Evolutionary conservation across 192 early-diverging fungal species (phyloP).

Genomic region (Coemansia sp.): DNA sequence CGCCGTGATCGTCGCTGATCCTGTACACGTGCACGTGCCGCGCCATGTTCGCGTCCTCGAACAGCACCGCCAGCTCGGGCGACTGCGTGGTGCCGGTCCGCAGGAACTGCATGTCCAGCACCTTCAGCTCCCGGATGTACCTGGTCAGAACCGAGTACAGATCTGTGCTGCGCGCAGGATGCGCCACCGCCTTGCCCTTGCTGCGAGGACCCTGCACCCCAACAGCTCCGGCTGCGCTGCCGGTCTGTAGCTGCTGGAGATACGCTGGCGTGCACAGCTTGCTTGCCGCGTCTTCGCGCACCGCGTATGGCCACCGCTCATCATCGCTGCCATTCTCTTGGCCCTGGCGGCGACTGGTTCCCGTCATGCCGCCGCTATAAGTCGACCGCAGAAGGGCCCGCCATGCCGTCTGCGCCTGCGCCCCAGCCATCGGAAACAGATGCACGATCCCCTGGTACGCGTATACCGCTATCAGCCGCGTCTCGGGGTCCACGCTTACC

Average conservation of each 20-base stretch:
- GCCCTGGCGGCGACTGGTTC: background rate
- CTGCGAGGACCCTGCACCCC: background rate
- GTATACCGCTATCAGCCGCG: conserved; percentile 58
- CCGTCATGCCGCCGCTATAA: background rate
- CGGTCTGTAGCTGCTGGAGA: conserved; percentile 3
- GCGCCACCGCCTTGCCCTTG: conserved; percentile 24
- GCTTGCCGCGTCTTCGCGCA: conserved; percentile 12
- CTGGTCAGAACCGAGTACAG: conserved; percentile 27
- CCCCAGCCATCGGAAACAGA: conserved; percentile 58
- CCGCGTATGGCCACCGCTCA: conserved; percentile 31
- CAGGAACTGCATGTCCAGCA: conserved; percentile 44
- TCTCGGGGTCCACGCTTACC: conserved; percentile 60
- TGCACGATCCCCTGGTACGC: conserved; percentile 71
- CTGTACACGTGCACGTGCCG: conserved; percentile 40
- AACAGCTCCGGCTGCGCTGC: background rate
- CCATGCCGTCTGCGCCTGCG: conserved; percentile 3
- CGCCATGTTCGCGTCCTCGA: conserved; percentile 42
- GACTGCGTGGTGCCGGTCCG: background rate
- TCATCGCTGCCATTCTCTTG: background rate
- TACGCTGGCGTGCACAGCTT: conserved; percentile 24
- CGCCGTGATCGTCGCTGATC: conserved; percentile 14
- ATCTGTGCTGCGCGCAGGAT: conserved; percentile 31
- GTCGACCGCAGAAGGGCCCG: conserved; percentile 9
- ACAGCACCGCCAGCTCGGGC: conserved; percentile 40
- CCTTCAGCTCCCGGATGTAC: conserved; percentile 44